Evolutionary conservation across 345 rosid genomes (phyloP), one percentile per base, ranked within the genome.

Genomic region (Brassica incana): DNA sequence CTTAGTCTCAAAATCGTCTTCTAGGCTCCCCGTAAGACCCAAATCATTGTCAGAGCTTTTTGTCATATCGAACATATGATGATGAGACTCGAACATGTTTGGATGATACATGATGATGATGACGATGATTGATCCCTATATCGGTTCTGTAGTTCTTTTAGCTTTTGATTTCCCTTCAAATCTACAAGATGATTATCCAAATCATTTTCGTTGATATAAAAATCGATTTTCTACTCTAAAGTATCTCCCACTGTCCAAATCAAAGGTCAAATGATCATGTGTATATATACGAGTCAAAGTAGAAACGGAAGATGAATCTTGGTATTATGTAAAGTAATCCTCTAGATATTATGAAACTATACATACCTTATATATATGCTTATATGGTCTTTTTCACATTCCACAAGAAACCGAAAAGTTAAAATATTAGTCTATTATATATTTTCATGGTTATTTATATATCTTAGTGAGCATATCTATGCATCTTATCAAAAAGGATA

Each of bases 1-100:
- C 85, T 84, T 90, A 1, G 90, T 89, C 80, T 95, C 97, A 35
- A 84, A 89, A 65, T 91, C 93, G 5, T 91, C 98, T 5, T 95
- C 97, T 71, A 84, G 83, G 59, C 83, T 79, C 85, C 82, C 88
- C n/a, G 80, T 76, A 8, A 81, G 30, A 35, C 85, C 87, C 54
- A 87, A 65, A 32, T 91, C 96, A 69, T 84, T 87, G 1, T 91
- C 97, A 5, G 88, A 86, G 66, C 63, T 82, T 72, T 83, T 91
- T 0, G 86, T 79, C 91, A 91, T 87, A 54, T 90, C 99, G 64
- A 91, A 86, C 86, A 91, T 73, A 76, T 45, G n/a, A 80, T 77
- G 87, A 78, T 84, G 92, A 77, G 81, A 82, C 73, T 95, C 99
- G 25, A 89, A 91, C 89, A 89, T 83, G 81, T 83, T 86, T 81